Evolutionary conservation across 345 rosid species (phyloP).

Genomic region (Arabis hirsuta): DNA sequence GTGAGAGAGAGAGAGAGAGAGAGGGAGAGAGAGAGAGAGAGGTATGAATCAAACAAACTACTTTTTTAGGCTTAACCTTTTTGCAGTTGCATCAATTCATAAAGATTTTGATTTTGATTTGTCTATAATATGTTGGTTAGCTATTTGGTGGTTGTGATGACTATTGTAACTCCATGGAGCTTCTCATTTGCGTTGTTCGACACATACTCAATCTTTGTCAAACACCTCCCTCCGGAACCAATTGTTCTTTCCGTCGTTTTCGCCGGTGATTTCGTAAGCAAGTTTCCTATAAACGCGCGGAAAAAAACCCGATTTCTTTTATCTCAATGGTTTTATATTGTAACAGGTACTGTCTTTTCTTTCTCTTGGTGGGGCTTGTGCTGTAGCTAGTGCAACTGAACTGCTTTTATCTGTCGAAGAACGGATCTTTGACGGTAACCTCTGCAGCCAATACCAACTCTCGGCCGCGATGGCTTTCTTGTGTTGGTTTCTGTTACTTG

Average conservation of each 20-base stretch:
- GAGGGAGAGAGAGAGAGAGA: not conserved
- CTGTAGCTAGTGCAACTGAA: conserved; percentile 58
- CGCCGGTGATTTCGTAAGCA: conserved; percentile 64
- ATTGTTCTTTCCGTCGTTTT: conserved; percentile 48
- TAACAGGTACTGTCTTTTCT: conserved; percentile 62
- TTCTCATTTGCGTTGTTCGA: conserved; percentile 54
- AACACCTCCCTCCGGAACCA: conserved; percentile 51
- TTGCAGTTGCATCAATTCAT: not conserved
- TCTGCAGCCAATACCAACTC: conserved; percentile 62
- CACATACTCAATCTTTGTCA: conserved; percentile 57
- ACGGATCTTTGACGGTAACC: conserved; percentile 42
- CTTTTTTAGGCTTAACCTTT: not conserved
- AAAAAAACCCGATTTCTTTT: no score
- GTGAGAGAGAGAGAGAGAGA: not conserved
- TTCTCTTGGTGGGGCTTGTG: conserved; percentile 65
- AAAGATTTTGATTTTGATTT: conserved; percentile 1
- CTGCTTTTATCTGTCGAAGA: conserved; percentile 39
- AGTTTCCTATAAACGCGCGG: not conserved
- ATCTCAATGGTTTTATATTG: not conserved
- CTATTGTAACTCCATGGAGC: conserved; percentile 72
- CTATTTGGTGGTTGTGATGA: conserved; percentile 73
- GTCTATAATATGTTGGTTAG: conserved; percentile 26
- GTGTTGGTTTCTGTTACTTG: conserved; percentile 64
- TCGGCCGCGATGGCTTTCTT: conserved; percentile 69
- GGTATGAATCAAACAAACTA: conserved; percentile 19